phyloP scores from a whole-genome alignment of 768 basidiomycete genomes.

The Mycena venus region DNA sequence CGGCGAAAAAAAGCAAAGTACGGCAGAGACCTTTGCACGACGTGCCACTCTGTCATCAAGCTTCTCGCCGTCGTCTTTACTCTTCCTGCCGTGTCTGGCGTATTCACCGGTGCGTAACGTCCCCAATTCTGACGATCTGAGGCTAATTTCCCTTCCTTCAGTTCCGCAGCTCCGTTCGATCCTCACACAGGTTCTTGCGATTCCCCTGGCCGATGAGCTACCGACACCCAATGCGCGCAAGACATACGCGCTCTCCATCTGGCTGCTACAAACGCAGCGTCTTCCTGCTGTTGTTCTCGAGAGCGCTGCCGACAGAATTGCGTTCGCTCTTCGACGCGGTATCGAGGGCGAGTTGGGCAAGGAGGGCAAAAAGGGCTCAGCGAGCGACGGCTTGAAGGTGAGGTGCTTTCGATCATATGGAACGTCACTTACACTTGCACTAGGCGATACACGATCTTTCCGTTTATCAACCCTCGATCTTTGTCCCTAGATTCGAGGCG shows the following conservation, averaged over 20 bases:
- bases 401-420: slow-evolving; percentile 21
- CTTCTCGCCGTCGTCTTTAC: slow-evolving; percentile 74
- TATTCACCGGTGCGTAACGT: slow-evolving; percentile 70
- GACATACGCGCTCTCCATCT: slow-evolving; percentile 83
- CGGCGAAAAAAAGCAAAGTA: slow-evolving; percentile 83
- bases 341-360: slow-evolving; percentile 89
- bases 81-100: slow-evolving; percentile 65
- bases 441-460: slow-evolving; percentile 53
- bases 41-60: slow-evolving; percentile 77
- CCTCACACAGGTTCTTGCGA: slow-evolving; percentile 74
- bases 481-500: slow-evolving; percentile 73
- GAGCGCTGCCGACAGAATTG: slow-evolving; percentile 76
- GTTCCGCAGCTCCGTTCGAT: slow-evolving; percentile 72
- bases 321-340: slow-evolving; percentile 79
- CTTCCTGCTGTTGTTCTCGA: slow-evolving; percentile 72
- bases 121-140: slow-evolving; percentile 24
- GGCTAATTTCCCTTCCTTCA: slow-evolving; percentile 43
- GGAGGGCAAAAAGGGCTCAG: slow-evolving; percentile 90
- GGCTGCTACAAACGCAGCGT: slow-evolving; percentile 79
- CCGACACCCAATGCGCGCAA: slow-evolving; percentile 91
- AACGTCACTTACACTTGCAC: not conserved
- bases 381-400: slow-evolving; percentile 84
- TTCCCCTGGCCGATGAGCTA: slow-evolving; percentile 76
- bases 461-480: slow-evolving; percentile 71
- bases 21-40: slow-evolving; percentile 84